These are phyloP conservation scores for Wickerhamiella vanderwaltii DNA, from an alignment of 805 yeast genomes.

Conservation along the genomic window DNA sequence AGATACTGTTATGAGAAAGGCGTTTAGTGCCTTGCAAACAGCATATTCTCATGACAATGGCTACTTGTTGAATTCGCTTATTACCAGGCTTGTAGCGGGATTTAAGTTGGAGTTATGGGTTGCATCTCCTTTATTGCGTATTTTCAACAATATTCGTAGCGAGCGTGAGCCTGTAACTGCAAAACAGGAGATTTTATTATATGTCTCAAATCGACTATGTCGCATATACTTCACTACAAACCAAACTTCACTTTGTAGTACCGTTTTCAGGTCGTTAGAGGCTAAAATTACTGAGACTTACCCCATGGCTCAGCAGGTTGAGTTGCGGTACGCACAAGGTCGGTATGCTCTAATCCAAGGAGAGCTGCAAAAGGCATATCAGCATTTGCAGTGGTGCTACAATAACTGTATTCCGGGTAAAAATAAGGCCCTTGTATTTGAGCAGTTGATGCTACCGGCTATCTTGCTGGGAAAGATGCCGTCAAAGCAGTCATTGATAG, in stretches of 20 bases:
- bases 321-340: slow-evolving; percentile 23
- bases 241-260: slow-evolving; percentile 37
- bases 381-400: slow-evolving; percentile 46
- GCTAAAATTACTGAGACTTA: slow-evolving; percentile 12
- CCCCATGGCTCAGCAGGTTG: slow-evolving; percentile 20
- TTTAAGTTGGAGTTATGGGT: slow-evolving; percentile 29
- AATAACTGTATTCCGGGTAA: slow-evolving; percentile 27
- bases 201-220: slow-evolving; percentile 43
- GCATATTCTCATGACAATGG: slow-evolving; percentile 29
- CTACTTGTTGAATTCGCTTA: slow-evolving; percentile 18
- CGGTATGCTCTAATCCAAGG: slow-evolving; percentile 27
- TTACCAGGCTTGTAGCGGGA: slow-evolving; percentile 12
- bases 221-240: slow-evolving; percentile 36
- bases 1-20: slow-evolving; percentile 40
- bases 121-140: slow-evolving; percentile 42
- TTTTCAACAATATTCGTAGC: slow-evolving; percentile 51
- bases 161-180: slow-evolving; percentile 22
- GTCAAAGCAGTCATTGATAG: slow-evolving; percentile 13
- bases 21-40: slow-evolving; percentile 32
- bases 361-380: slow-evolving; percentile 14
- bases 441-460: slow-evolving; percentile 40
- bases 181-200: slow-evolving; percentile 41
- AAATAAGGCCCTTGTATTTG: slow-evolving; percentile 35
- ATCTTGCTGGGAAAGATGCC: slow-evolving; percentile 46
- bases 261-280: slow-evolving; percentile 80